Percentiles rank a stretch among this genome's conserved stretches.
Evolutionary conservation across 2,329 filamentous ascomycete genomes (phyloP).

Genomic region (Colletotrichum caudatum): DNA sequence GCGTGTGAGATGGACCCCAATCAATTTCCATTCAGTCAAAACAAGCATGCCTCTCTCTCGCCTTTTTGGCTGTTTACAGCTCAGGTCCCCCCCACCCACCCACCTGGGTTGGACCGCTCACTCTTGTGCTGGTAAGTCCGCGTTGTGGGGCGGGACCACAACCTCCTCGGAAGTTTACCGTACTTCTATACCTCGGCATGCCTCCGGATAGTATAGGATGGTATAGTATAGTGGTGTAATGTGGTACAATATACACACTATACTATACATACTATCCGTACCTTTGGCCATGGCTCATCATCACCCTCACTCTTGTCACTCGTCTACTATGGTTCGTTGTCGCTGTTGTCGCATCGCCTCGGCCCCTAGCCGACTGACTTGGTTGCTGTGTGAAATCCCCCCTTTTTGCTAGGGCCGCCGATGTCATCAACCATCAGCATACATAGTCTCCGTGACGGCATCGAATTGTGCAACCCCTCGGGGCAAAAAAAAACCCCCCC

Average conservation of each 20-base stretch:
- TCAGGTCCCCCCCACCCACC: not conserved
- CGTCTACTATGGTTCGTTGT: not conserved
- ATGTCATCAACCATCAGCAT: not conserved
- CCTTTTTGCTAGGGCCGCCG: not conserved
- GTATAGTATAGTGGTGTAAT: no score
- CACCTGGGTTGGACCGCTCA: not conserved
- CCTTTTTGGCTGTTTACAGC: not conserved
- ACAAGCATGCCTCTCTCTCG: not conserved
- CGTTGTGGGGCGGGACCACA: not conserved
- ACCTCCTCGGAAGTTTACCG: constrained; percentile 1
- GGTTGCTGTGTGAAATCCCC: not conserved
- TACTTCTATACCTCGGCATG: not conserved
- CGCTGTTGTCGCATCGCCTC: not conserved
- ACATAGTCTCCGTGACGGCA: not conserved
- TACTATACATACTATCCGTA: no score
- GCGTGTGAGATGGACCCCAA: not conserved
- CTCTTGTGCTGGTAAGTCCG: not conserved
- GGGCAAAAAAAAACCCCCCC: not conserved
- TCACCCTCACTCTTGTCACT: not conserved
- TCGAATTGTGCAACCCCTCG: constrained; percentile 1
- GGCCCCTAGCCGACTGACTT: not conserved
- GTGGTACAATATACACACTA: no score
- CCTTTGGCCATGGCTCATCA: no score
- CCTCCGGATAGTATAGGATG: no score
- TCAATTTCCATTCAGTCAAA: not conserved